These are phyloP conservation scores for Ramichloridium luteum DNA, from an alignment of 2,329 filamentous ascomycete species.

Conservation along the genomic window DNA sequence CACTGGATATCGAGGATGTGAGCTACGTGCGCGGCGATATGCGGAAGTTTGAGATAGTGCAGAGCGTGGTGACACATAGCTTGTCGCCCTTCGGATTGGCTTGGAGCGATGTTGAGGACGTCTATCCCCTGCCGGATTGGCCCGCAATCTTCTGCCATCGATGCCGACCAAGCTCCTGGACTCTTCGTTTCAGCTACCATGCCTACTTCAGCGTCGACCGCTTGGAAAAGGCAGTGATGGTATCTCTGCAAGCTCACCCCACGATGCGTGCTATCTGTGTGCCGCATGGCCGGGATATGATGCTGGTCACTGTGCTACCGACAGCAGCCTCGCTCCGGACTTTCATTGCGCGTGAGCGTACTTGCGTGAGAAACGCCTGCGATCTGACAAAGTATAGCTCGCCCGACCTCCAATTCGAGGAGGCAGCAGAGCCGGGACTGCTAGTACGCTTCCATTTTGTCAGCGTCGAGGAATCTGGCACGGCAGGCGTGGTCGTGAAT, in stretches of 20 bases:
- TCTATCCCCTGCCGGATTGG: conserved; percentile 24
- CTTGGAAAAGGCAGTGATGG: conserved; percentile 18
- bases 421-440: conserved; percentile 19
- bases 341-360: conserved; percentile 19
- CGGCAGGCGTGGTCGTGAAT: conserved; percentile 20
- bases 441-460: conserved; percentile 21
- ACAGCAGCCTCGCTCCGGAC: conserved; percentile 19
- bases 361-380: too few species aligned
- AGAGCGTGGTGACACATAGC: conserved; percentile 14
- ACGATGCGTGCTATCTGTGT: conserved; percentile 21
- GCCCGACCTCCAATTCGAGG: conserved; percentile 19
- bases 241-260: conserved; percentile 19
- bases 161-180: conserved; percentile 21
- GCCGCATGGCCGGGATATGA: conserved; percentile 16
- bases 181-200: conserved; percentile 22
- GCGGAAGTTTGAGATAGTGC: conserved; percentile 15
- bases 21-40: conserved; percentile 18
- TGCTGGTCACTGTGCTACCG: conserved; percentile 19
- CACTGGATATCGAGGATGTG: conserved; percentile 21
- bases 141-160: conserved; percentile 22
- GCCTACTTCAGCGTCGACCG: conserved; percentile 12
- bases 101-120: conserved; percentile 23
- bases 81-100: conserved; percentile 16
- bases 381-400: conserved; percentile 19
- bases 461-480: conserved; percentile 16